Percentiles rank a stretch among this genome's conserved stretches.
Evolutionary conservation across 331 rosid genomes (phyloP).

Genomic region (Pyrus hybrid): DNA sequence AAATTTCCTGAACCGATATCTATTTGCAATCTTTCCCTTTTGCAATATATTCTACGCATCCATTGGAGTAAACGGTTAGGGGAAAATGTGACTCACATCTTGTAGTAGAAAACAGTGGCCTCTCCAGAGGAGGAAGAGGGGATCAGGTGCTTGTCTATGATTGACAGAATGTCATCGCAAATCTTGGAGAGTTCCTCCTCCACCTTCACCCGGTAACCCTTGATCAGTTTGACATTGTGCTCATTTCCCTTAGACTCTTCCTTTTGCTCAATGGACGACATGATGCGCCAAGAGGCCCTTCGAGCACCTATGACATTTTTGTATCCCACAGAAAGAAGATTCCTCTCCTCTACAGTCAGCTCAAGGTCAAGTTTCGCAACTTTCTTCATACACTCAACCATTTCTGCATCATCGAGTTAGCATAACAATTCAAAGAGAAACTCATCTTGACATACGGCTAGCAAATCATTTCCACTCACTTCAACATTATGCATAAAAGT

Average conservation of each 20-base stretch:
- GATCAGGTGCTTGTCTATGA: constrained; percentile 73
- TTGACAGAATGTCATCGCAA: constrained; percentile 72
- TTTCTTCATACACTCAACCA: constrained; percentile 93
- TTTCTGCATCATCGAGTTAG: constrained; percentile 46
- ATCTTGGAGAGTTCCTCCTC: constrained; percentile 94
- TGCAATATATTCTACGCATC: not conserved
- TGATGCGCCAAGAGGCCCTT: constrained; percentile 95
- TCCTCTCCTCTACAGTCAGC: constrained; percentile 95
- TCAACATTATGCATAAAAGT: no score
- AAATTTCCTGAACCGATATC: not conserved
- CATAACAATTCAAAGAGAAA: constrained; percentile 4
- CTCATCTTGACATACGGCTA: not conserved
- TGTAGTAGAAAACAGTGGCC: constrained; percentile 92
- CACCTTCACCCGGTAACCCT: constrained; percentile 83
- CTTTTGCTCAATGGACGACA: constrained; percentile 98
- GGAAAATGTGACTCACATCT: constrained; percentile 56
- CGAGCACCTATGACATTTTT: constrained; percentile 94
- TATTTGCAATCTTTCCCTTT: not conserved
- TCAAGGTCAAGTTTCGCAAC: constrained; percentile 88
- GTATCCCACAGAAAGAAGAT: constrained; percentile 95
- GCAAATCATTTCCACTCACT: not conserved
- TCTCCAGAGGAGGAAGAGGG: constrained; percentile 87
- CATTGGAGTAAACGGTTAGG: not conserved
- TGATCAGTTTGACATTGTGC: constrained; percentile 74
- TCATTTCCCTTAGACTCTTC: constrained; percentile 95